Evolutionary conservation across 2,329 filamentous ascomycete species (phyloP).

Genomic region (Epichloe festucae): DNA sequence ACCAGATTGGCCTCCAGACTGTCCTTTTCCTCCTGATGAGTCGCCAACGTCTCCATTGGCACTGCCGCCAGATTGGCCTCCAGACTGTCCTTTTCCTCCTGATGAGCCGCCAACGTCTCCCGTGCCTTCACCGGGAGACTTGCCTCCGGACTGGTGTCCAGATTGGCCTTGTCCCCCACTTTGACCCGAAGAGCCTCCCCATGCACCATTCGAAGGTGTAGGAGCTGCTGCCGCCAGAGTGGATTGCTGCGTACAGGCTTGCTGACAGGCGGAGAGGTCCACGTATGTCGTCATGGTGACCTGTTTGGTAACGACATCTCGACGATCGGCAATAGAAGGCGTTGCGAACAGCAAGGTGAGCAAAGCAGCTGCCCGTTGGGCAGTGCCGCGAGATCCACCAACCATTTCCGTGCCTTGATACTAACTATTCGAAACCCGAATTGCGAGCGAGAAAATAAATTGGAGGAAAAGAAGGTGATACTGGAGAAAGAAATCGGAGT

Average conservation of each 20-base stretch:
- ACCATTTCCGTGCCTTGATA: neutral
- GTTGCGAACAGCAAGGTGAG: neutral
- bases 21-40: no score
- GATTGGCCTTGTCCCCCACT: neutral
- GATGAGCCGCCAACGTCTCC: no score
- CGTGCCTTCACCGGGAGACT: no score
- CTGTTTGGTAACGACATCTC: neutral
- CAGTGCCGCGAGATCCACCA: neutral
- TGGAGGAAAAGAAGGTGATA: neutral
- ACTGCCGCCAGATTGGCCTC: no score
- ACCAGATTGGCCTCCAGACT: no score
- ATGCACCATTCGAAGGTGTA: neutral
- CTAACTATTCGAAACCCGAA: neutral
- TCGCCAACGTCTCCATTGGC: no score
- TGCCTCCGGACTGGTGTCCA: no score
- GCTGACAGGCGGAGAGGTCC: neutral
- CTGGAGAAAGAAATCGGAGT: no score
- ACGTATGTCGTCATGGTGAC: neutral
- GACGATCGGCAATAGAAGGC: neutral
- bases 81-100: no score
- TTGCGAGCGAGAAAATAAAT: neutral
- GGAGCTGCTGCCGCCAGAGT: neutral
- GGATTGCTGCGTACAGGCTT: neutral
- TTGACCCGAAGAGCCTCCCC: neutral
- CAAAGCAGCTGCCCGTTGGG: neutral